Evolutionary conservation across 2,329 filamentous ascomycete genomes (phyloP), one percentile per base, ranked within the genome.

Genomic region (Ceratocystis papillata): DNA sequence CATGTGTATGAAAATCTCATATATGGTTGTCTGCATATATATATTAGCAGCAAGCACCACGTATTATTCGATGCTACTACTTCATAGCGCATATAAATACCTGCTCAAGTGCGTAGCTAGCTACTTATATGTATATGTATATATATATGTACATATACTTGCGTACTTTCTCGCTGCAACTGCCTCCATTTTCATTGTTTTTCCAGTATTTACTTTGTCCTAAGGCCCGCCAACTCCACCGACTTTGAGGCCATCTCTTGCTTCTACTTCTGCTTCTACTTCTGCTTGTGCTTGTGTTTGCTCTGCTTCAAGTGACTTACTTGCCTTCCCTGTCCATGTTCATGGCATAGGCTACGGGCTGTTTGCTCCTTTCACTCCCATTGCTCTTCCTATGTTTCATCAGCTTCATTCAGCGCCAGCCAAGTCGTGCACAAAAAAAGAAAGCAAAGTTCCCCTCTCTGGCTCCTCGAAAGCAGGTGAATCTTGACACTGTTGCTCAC

Each of bases 351-450:
- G 50, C n/a, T 12, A 12, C 8, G 20, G 22, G 5, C 22, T 57
- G 53, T n/a, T 57, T 30, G 3, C 53, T 59, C 53, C 53, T 59
- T 59, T 59, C 25, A 59, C 53, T 59, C 53, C 53, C 53, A 57
- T 57, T 20, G 25, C 28, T n/a, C 28, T 59, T 59, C 53, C 53
- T 20, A n/a, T 59, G 53, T 59, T 59, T n/a, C 53, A 59, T 59
- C 53, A 33, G 33, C 48, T 30, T 59, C 10, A 2, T 12, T 12
- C 53, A 59, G 53, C 53, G 53, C 53, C 53, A 59, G 12, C 53
- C 48, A 53, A 53, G 48, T 25, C 25, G 48, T 25, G 48, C 20
- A 25, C 2, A 25, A 25, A 53, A 53, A 50, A 50, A n/a, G n/a
- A 50, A 20, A 50, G 3, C 7, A 61, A 61, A 41, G 10, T 4